Conservation (phyloP, 2,329 filamentous ascomycete genomes). For the Alternaria alternata region DNA sequence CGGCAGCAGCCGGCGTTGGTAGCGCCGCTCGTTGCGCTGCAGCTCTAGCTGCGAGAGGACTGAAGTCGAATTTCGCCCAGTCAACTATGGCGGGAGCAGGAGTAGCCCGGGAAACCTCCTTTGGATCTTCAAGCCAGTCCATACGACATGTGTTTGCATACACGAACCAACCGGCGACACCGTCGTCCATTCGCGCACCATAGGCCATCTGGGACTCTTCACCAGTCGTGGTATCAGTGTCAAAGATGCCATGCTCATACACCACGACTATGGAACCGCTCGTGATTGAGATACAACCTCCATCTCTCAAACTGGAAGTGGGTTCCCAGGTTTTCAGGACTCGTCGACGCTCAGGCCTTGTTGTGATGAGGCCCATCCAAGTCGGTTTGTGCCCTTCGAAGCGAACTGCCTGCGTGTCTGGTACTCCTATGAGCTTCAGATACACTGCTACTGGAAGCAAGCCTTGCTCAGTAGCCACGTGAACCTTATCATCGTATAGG, state of each 20-base stretch:
- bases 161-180: slow-evolving; percentile 10
- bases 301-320: not conserved
- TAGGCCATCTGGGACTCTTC: slow-evolving; percentile 5
- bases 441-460: slow-evolving; percentile 25
- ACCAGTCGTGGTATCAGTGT: not conserved
- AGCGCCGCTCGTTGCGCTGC: slow-evolving; percentile 1
- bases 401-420: slow-evolving; percentile 24
- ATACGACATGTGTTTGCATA: slow-evolving; percentile 11
- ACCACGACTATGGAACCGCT: not conserved
- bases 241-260: slow-evolving; percentile 2
- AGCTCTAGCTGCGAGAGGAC: slow-evolving; percentile 3
- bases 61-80: slow-evolving; percentile 12
- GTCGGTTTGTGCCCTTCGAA: slow-evolving; percentile 27
- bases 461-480: slow-evolving; percentile 28
- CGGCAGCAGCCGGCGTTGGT: not conserved
- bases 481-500: slow-evolving; percentile 18
- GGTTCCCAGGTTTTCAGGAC: not conserved
- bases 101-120: not conserved
- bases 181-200: slow-evolving; percentile 2
- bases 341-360: not conserved
- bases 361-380: slow-evolving; percentile 19
- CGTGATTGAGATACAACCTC: not conserved
- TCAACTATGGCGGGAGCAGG: slow-evolving; percentile 3
- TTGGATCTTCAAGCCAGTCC: slow-evolving; percentile 10
- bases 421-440: slow-evolving; percentile 23